Evolutionary conservation across 1,284 basidiomycete species (phyloP), one percentile per base, ranked within the genome.

Genomic region (Puccinia coronata): DNA sequence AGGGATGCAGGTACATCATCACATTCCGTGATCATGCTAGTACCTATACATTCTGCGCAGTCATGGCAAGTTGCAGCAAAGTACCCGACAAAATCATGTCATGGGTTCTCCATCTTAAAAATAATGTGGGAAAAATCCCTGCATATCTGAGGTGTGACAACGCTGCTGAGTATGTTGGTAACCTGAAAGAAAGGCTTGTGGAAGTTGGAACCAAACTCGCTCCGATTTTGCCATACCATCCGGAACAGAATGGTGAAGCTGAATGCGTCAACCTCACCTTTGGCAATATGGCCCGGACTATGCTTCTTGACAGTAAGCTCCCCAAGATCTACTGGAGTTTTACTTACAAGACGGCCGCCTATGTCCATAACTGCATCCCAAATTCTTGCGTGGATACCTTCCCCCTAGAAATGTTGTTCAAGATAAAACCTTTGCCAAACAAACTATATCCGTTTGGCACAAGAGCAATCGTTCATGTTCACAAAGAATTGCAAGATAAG

Each of bases 271-370:
- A 72, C 51, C 43, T 28, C 0, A 72, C 70, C 0, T 11, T 72
- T 16, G 70, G 70, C 12, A 31, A 72, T 6, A 72, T 72, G 70
- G 70, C 70, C 18, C 0, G 49, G n/a, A 72, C 70, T 0, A 72
- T 72, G 70, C 20, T 72, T 0, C 25, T 53, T 31, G 1, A 0
- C 0, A 12, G n/a, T 8, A 8, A 36, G 20, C n/a, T 72, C 0
- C 49, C 70, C 6, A 51, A 20, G 6, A 51, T n/a, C 2, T 53
- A 14, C 12, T 72, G 70, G 70, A 72, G 28, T 20, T 72, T 6
- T 34, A 49, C 70, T 34, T 72, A 72, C 18, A 14, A 18, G 0
- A 69, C 23, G 1, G 65, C 39, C 0, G 65, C 65, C 5, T 39
- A 43, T 11, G 6, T 69, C 14, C 70, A 72, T n/a, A 72, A 72